Evolutionary conservation across 805 yeast species (phyloP), one percentile per base, ranked within the genome.

Genomic region (Lipomyces chichibuensis): DNA sequence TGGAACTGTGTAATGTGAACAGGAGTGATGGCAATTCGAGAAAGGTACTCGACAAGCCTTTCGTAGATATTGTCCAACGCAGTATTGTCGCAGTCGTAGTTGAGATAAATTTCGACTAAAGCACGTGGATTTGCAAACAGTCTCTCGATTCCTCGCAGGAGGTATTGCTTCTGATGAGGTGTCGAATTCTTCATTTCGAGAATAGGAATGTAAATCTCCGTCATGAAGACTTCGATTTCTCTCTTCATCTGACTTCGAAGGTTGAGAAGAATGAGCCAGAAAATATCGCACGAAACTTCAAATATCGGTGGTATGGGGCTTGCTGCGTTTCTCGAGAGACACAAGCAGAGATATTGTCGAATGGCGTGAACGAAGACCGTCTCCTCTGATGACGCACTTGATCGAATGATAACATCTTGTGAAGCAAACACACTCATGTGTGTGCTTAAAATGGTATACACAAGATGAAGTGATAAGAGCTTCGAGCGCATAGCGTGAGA

Each of bases 401-500:
- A 74, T 46, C 72, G 72, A 57, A 80, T 78, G 54, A 71, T 68
- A n/a, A 79, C 73, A 32, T 72, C 71, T 35, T 76, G 74, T 33
- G 76, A 90, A 80, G 88, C 76, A 76, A 95, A 92, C 11, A 92
- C 87, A 59, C 90, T 92, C 75, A 92, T 88, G 75, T 94, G 95
- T 70, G 92, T 91, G 76, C 87, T 88, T 69, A 95, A 82, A 49
- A 93, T 90, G 62, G 92, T 88, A 76, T 93, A 96, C 65, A 95
- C 87, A 63, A 94, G 85, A 75, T 93, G 97, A 72, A 95, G 82
- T 1, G 98, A 91, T 43, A 96, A 82, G 67, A 95, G 80, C 77
- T 95, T 95, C 0, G 98, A 92, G 74, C 99, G 86, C 71, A 95
- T 92, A 1, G 94, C 89, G 75, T 94, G 97, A 2, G 97, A 89